Evolutionary conservation across 495 filamentous ascomycete species (phyloP), one percentile per base, ranked within the genome.

Genomic region (Podospora pseudocomata): DNA sequence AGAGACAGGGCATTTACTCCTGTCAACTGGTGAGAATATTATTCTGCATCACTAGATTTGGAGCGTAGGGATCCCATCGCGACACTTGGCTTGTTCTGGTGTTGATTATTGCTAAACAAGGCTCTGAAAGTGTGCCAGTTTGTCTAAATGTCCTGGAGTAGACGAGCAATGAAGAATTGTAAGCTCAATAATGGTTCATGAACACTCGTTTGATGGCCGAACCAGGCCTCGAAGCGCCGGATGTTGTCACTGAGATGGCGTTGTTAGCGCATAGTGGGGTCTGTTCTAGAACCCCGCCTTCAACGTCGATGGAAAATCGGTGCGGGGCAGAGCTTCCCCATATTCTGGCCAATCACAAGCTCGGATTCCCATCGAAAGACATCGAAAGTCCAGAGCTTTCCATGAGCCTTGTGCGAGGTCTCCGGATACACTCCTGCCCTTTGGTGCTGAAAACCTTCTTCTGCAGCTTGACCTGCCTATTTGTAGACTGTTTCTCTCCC

Each of bases 381-480:
- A 75, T 76, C 73, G 74, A 76, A 76, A 61, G 67, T 74, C 74
- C 63, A 74, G 74, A 76, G 72, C 74, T 72, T 76, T 75, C 74
- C 65, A 75, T 57, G 70, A 71, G 64, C 68, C 67, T 67, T 54
- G 64, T 27, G 61, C 23, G 32, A 30, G 32, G 67, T 49, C 39
- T 49, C 39, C 39, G 18, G 39, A 32, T 32, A 49, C 4, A 49
- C 26, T 15, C 20, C 57, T 55, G 64, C 44, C 9, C 16, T 68
- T 54, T 64, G 34, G 63, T 39, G 32, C 63, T 66, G 59, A 71
- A 66, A 71, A 69, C 69, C 68, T 65, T 62, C 64, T 16, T 58
- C 13, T 34, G 34, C 15, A 60, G 63, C 68, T 65, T 67, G 32
- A 58, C 16, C 39, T 49, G 15, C 39, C 39, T 49, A 49, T 49